Evolutionary conservation across 306 rosid species (phyloP).

Genomic region (Quercus gilva): DNA sequence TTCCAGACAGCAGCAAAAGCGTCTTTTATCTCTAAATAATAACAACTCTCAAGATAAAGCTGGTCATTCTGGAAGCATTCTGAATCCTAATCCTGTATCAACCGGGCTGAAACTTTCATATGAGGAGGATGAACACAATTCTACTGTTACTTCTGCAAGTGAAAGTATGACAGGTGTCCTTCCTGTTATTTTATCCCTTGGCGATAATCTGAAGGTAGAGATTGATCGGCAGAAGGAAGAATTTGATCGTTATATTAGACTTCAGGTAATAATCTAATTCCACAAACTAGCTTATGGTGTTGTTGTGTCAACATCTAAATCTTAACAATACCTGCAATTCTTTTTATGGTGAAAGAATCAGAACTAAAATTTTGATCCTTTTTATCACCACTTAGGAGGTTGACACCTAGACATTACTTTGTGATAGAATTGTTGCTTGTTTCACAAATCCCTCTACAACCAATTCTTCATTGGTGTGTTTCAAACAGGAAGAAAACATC

Average conservation of each 20-base stretch:
- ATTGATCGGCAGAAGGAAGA: constrained; percentile 33
- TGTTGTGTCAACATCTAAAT: not conserved
- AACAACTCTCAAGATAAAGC: constrained; percentile 11
- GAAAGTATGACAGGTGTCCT: constrained; percentile 22
- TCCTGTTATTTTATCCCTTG: constrained; percentile 19
- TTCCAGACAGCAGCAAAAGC: constrained; percentile 19
- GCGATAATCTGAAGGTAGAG: constrained; percentile 24
- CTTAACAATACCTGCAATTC: not conserved
- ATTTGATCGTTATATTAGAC: constrained; percentile 23
- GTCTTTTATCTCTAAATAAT: constrained; percentile 12
- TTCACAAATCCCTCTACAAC: not conserved
- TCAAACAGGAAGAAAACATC: constrained; percentile 31
- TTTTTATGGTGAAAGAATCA: not conserved
- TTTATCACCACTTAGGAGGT: not conserved
- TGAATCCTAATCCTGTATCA: constrained; percentile 20
- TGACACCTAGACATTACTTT: not conserved
- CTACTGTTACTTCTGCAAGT: constrained; percentile 30
- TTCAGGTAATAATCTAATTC: constrained; percentile 22
- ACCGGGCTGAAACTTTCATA: constrained; percentile 28
- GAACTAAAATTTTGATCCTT: not conserved
- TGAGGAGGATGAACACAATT: constrained; percentile 38
- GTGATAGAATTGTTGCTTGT: not conserved
- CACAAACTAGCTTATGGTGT: not conserved
- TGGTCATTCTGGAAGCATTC: constrained; percentile 17
- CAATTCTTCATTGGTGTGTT: not conserved